phyloP scores from a whole-genome alignment of 1,284 basidiomycete species.

The Gomphus bonarii region DNA sequence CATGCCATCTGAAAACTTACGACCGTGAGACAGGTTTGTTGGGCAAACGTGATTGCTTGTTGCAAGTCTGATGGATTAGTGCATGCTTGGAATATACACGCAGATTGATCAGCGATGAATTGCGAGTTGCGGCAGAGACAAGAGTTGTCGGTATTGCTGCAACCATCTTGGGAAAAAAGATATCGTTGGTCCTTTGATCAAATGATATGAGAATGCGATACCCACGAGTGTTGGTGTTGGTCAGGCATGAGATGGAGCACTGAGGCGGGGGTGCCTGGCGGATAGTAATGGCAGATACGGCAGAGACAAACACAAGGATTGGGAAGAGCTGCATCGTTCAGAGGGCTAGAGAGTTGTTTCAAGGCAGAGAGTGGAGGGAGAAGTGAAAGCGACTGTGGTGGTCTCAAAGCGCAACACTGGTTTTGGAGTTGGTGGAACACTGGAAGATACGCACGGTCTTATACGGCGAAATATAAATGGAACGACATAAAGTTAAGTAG shows the following conservation, averaged over 20 bases:
- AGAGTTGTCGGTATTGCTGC: constrained; percentile 30
- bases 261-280: constrained; percentile 31
- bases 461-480: background rate
- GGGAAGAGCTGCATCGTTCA: constrained; percentile 41
- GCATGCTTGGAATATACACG: constrained; percentile 38
- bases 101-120: constrained; percentile 37
- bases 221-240: constrained; percentile 20
- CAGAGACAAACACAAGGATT: constrained; percentile 31
- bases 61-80: constrained; percentile 31
- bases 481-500: background rate
- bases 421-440: constrained; percentile 6
- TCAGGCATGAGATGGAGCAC: constrained; percentile 40
- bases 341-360: constrained; percentile 1
- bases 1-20: constrained; percentile 29
- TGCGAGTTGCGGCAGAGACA: constrained; percentile 40
- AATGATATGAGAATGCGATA: background rate
- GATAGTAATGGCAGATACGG: constrained; percentile 27
- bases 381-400: constrained; percentile 12
- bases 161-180: constrained; percentile 26
- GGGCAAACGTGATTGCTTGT: constrained; percentile 34
- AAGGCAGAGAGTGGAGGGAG: constrained; percentile 10
- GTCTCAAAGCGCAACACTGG: constrained; percentile 17
- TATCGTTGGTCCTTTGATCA: background rate
- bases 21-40: constrained; percentile 35
- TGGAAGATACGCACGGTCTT: background rate